Conservation (phyloP, 495 filamentous ascomycete species). For the Neurospora sp. region DNA sequence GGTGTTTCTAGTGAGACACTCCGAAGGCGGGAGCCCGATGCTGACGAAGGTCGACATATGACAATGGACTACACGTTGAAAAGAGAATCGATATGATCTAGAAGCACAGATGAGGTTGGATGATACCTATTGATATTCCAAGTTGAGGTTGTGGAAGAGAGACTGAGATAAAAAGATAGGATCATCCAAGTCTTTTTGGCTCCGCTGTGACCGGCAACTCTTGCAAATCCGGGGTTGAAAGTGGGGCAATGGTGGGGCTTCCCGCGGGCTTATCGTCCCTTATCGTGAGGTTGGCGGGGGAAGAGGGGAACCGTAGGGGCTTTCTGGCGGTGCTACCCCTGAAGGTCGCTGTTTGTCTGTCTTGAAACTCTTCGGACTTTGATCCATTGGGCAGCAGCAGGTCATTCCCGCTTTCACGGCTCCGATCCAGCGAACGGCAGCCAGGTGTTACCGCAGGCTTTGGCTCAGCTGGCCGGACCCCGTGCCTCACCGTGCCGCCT, state of each 20-base stretch:
- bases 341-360: background rate
- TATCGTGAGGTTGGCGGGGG: background rate
- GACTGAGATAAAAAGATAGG: background rate
- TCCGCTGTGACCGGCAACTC: background rate
- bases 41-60: background rate
- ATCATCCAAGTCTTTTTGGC: background rate
- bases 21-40: background rate
- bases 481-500: background rate
- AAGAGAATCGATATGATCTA: background rate
- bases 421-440: background rate
- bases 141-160: background rate
- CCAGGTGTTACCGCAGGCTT: background rate
- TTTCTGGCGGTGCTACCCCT: background rate
- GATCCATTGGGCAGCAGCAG: background rate
- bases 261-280: background rate
- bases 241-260: background rate
- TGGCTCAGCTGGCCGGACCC: background rate
- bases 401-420: background rate
- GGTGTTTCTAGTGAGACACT: background rate
- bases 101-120: background rate
- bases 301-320: background rate
- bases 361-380: background rate
- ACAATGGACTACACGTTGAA: background rate
- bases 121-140: background rate
- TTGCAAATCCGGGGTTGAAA: background rate